These are phyloP conservation scores for Fagus crenata DNA, from an alignment of 306 rosid genomes.

Conservation along the genomic window DNA sequence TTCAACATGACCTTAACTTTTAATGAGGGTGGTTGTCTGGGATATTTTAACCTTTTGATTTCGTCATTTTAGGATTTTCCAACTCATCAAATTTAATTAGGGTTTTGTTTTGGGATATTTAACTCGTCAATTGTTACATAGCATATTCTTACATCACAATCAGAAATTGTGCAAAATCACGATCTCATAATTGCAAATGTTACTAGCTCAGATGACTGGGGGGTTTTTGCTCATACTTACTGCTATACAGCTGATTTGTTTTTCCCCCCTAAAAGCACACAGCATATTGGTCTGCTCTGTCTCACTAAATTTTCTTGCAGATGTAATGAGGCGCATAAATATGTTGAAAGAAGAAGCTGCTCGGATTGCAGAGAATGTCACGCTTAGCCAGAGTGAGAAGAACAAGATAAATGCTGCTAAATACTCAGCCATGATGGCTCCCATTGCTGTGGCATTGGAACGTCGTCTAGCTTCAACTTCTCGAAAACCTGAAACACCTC, in stretches of 20 bases:
- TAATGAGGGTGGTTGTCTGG: background rate
- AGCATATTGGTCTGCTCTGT: slow-evolving; percentile 13
- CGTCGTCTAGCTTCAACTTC: slow-evolving; percentile 95
- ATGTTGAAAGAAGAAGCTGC: slow-evolving; percentile 90
- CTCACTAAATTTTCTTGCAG: slow-evolving; percentile 53
- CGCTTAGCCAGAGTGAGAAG: slow-evolving; percentile 90
- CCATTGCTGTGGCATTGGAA: slow-evolving; percentile 92
- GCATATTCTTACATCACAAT: background rate
- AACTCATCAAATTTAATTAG: background rate
- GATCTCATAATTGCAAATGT: background rate
- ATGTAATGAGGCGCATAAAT: slow-evolving; percentile 92
- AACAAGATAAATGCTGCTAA: slow-evolving; percentile 90
- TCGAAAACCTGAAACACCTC: slow-evolving; percentile 92
- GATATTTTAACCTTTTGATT: background rate
- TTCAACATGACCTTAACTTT: background rate
- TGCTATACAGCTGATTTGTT: background rate
- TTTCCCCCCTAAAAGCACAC: slow-evolving; percentile 22
- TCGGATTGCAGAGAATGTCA: slow-evolving; percentile 85
- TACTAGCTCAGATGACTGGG: background rate
- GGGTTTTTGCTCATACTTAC: slow-evolving; percentile 2
- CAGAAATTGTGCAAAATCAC: background rate
- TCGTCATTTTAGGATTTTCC: no score
- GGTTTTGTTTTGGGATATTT: background rate
- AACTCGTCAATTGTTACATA: background rate
- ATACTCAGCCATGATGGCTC: slow-evolving; percentile 99